Percentiles rank a stretch among this genome's conserved stretches.
Conservation (phyloP, 192 early-diverging fungal genomes). For the Lunasporangiospora selenospora region DNA sequence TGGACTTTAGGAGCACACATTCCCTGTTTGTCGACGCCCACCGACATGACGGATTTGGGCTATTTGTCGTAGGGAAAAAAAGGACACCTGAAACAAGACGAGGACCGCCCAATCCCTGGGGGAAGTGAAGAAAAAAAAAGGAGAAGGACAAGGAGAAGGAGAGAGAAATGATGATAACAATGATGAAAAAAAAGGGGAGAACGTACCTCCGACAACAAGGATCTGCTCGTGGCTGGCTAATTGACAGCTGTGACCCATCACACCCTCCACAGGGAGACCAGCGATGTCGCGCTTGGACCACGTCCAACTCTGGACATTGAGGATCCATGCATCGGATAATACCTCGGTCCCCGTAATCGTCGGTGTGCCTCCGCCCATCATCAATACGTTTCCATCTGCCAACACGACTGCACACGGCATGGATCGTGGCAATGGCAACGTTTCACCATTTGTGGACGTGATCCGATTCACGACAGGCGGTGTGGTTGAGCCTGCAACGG, state of each 20-base stretch:
- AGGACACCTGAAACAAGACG: too few species aligned
- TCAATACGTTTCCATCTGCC: constrained; percentile 15
- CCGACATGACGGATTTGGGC: too few species aligned
- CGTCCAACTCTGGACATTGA: constrained; percentile 27
- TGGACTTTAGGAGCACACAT: too few species aligned
- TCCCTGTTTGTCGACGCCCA: too few species aligned
- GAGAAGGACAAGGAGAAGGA: too few species aligned
- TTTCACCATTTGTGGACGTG: background rate
- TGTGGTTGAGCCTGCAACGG: background rate
- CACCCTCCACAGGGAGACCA: constrained; percentile 13
- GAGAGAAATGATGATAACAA: too few species aligned
- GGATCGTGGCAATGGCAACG: constrained; percentile 13
- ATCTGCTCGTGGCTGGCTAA: constrained; percentile 16
- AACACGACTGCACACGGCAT: constrained; percentile 27
- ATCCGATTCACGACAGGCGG: background rate
- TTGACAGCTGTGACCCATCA: constrained; percentile 36
- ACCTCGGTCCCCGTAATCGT: too few species aligned
- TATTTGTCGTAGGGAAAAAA: too few species aligned
- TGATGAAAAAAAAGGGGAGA: background rate
- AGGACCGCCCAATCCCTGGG: too few species aligned
- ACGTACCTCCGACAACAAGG: constrained; percentile 35
- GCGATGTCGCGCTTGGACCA: constrained; percentile 13
- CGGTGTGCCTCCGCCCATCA: constrained; percentile 21
- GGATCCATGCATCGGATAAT: constrained; percentile 29
- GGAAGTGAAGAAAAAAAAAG: too few species aligned